These are phyloP conservation scores for Trametes hirsuta DNA, from an alignment of 1,284 basidiomycete genomes.

Conservation along the genomic window DNA sequence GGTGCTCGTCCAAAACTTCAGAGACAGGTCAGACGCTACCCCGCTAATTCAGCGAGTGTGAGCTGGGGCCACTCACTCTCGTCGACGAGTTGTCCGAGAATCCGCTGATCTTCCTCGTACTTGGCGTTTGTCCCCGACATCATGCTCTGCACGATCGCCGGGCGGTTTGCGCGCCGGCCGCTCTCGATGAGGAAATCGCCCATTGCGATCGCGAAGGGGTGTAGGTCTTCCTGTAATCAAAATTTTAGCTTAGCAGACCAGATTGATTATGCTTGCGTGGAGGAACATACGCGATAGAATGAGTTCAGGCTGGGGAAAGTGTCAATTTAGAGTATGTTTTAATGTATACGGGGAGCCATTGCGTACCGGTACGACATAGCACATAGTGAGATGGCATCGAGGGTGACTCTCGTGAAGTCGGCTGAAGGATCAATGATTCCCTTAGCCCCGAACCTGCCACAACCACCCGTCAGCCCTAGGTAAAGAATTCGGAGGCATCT, in stretches of 20 bases:
- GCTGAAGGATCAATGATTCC: conserved; percentile 46
- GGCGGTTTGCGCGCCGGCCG: conserved; percentile 39
- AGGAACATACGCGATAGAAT: conserved; percentile 25
- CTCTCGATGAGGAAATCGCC: conserved; percentile 44
- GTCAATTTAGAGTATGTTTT: too few species aligned
- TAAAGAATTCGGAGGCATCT: background rate
- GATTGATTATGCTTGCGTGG: too few species aligned
- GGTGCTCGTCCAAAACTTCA: conserved; percentile 42
- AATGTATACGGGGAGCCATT: background rate
- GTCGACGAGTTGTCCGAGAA: conserved; percentile 43
- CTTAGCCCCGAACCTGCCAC: conserved; percentile 44
- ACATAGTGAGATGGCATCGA: conserved; percentile 49
- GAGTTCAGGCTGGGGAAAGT: conserved; percentile 27
- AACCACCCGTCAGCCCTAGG: background rate
- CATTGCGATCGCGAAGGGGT: conserved; percentile 48
- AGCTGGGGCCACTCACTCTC: conserved; percentile 34
- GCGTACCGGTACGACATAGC: conserved; percentile 46
- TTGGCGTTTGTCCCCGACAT: conserved; percentile 40
- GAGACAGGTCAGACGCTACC: too few species aligned
- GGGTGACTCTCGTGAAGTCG: conserved; percentile 52
- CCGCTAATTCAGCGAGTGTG: background rate
- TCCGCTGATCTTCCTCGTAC: conserved; percentile 42
- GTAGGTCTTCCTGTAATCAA: conserved; percentile 35
- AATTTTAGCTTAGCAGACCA: background rate
- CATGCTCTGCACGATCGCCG: conserved; percentile 40